These are phyloP conservation scores for Euphorbia peplus DNA, from an alignment of 345 rosid genomes.

Conservation along the genomic window DNA sequence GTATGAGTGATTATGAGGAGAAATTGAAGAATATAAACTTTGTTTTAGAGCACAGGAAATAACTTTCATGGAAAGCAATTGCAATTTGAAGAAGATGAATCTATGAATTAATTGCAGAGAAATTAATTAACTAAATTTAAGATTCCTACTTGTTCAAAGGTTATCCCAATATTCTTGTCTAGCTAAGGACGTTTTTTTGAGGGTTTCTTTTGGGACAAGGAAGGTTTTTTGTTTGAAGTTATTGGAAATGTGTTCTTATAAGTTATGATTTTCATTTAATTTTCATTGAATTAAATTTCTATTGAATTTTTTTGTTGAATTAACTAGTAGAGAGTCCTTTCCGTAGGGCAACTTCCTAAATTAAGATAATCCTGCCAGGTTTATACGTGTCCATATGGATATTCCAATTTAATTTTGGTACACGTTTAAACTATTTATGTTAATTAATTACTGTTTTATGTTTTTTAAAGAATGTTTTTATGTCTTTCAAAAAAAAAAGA, in stretches of 20 bases:
- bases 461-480: too few species aligned
- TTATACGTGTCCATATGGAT: not conserved
- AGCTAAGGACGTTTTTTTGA: not conserved
- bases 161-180: slow-evolving; percentile 17
- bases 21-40: not conserved
- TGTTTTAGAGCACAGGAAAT: slow-evolving; percentile 28
- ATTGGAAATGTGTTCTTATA: slow-evolving; percentile 8
- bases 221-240: slow-evolving; percentile 22
- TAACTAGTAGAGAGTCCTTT: not conserved
- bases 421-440: not conserved
- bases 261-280: not conserved
- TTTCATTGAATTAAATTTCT: not conserved
- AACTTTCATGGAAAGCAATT: slow-evolving; percentile 33
- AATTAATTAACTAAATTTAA: slow-evolving; percentile 10
- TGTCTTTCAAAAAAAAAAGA: too few species aligned
- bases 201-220: slow-evolving; percentile 29
- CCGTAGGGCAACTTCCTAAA: slow-evolving; percentile 11
- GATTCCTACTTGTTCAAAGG: slow-evolving; percentile 22
- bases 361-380: not conserved
- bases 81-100: not conserved
- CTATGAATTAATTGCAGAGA: not conserved
- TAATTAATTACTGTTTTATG: too few species aligned
- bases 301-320: not conserved
- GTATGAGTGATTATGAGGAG: not conserved
- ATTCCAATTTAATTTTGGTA: not conserved